phyloP scores from a whole-genome alignment of 805 yeast species.

The Yarrowia deformans region DNA sequence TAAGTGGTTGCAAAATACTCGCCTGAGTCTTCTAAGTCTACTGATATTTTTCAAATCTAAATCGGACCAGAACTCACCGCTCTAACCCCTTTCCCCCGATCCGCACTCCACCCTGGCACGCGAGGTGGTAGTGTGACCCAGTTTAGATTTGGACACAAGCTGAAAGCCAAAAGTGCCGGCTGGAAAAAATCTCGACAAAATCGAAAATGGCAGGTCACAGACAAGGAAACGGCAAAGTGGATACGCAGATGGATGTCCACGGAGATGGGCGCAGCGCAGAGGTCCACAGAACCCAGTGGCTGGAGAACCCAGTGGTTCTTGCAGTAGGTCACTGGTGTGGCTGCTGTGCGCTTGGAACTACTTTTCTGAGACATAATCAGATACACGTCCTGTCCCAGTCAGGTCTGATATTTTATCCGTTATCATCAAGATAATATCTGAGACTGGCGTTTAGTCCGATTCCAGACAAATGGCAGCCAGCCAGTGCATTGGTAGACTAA shows the following conservation, averaged over 20 bases:
- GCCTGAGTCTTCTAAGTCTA: too few relatives aligned
- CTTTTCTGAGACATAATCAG: not conserved
- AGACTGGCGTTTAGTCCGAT: too few relatives aligned
- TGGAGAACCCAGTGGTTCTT: too few relatives aligned
- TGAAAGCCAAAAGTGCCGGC: not conserved
- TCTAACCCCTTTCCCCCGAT: not conserved
- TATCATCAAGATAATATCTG: too few relatives aligned
- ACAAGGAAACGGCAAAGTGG: not conserved
- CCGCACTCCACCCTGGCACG: constrained; percentile 31
- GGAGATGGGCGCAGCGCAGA: too few relatives aligned
- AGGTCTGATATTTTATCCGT: constrained; percentile 1
- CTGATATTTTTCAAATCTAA: too few relatives aligned
- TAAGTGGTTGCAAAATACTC: too few relatives aligned
- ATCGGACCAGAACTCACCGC: not conserved
- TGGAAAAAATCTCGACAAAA: not conserved
- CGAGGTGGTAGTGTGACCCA: constrained; percentile 39
- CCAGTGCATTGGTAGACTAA: too few relatives aligned
- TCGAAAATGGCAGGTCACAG: not conserved
- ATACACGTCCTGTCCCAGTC: not conserved
- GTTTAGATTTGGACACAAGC: constrained; percentile 19
- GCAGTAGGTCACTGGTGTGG: too few relatives aligned
- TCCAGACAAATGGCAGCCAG: too few relatives aligned
- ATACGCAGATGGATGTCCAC: too few relatives aligned
- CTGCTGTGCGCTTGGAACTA: not conserved
- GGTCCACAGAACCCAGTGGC: too few relatives aligned